These are phyloP conservation scores for Gossypium gossypioides DNA, from an alignment of 441 rosid species.

Conservation along the genomic window DNA sequence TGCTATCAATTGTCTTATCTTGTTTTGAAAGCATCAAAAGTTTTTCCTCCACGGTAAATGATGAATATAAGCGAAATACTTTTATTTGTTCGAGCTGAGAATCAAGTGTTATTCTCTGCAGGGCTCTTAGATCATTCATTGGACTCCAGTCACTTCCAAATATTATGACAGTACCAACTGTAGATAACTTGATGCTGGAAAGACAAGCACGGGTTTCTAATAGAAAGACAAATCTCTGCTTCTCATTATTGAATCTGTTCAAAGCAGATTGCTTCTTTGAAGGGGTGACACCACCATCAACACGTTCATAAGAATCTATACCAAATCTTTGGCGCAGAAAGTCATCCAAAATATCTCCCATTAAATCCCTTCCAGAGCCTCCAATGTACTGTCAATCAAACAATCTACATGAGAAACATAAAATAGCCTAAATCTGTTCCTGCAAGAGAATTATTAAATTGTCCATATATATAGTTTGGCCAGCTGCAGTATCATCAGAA, in stretches of 20 bases:
- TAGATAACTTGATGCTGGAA: slow-evolving; percentile 58
- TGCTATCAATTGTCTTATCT: slow-evolving; percentile 38
- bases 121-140: slow-evolving; percentile 50
- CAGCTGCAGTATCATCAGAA: background rate
- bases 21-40: slow-evolving; percentile 58
- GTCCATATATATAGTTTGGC: background rate
- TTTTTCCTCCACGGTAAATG: slow-evolving; percentile 74
- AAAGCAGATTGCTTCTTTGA: slow-evolving; percentile 53
- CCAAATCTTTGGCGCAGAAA: slow-evolving; percentile 73
- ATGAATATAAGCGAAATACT: slow-evolving; percentile 64
- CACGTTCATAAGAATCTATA: slow-evolving; percentile 62
- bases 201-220: slow-evolving; percentile 81
- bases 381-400: slow-evolving; percentile 45
- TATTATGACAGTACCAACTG: slow-evolving; percentile 63
- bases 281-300: slow-evolving; percentile 36
- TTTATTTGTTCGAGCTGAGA: slow-evolving; percentile 47
- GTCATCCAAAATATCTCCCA: slow-evolving; percentile 88
- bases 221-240: slow-evolving; percentile 62
- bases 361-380: slow-evolving; percentile 34
- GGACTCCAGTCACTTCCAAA: slow-evolving; percentile 80
- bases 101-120: slow-evolving; percentile 67
- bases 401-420: slow-evolving; percentile 2
- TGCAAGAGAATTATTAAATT: background rate
- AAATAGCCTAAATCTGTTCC: background rate
- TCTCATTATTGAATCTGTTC: slow-evolving; percentile 60